Base-by-base conservation (phyloP, 2,329 filamentous ascomycete species). In the Cladosporium velox region DNA sequence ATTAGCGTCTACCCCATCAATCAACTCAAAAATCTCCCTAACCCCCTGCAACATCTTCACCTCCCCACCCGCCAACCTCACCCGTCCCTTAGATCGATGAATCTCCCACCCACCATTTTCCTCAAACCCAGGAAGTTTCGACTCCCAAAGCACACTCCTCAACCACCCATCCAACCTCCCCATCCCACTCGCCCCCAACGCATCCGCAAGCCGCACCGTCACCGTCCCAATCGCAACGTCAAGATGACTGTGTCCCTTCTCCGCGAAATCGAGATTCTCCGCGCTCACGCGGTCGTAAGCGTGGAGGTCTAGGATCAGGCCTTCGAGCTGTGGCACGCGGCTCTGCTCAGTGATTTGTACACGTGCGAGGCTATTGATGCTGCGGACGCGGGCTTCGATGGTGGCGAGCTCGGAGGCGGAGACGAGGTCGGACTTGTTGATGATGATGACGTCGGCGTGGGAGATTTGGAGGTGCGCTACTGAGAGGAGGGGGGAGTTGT, bases 391-490 rank as follows among this genome's bases (percentile, higher is more conserved):
- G 18, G 86, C 83, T 68, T 84, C 85, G 8, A 97, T 91, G 0
- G 76, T 79, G n/a, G 86, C 79, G 0, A 98, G 84, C 72, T 97
- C 88, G 7, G 85, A 80, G 1, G 85, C 77, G 6, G 85, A 87
- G 3, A 98, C 93, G 3, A 97, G 83, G 75, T 99, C 95, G 3
- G 89, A 85, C 78, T 99, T 99, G 81, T 99, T 99, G 72, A 99
- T 87, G 47, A 99, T 87, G 54, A 99, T 86, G 10, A 98, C 92
- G 79, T 99, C 95, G 7, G 95, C 95, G 74, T 99, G 94, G 1
- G 93, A 97, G 67, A 99, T 96, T 74, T 99, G 95, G 58, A 98
- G 85, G 78, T 99, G 95, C 0, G 95, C 95, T 2, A 92, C 97
- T 0, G 94, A 97, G 78, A 97, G 86, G 10, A 93, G 80, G 0